These are phyloP conservation scores for Fistulinella staudtii DNA, from an alignment of 1,284 basidiomycete genomes.

Conservation along the genomic window DNA sequence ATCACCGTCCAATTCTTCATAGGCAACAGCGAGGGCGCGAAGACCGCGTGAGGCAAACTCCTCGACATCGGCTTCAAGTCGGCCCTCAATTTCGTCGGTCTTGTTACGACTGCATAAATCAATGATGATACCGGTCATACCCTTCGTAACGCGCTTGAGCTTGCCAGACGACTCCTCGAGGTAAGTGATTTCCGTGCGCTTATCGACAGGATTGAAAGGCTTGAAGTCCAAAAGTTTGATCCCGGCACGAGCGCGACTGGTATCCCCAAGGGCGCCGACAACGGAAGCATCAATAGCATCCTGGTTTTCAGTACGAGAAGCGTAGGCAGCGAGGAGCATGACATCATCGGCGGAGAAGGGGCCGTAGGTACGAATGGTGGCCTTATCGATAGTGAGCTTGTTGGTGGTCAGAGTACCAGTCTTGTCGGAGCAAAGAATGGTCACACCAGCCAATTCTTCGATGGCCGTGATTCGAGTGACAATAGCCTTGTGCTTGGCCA, in stretches of 20 bases:
- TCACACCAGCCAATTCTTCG: constrained; percentile 95
- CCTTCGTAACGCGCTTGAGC: constrained; percentile 98
- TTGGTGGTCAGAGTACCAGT: constrained; percentile 97
- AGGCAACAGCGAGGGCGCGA: constrained; percentile 94
- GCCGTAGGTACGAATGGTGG: constrained; percentile 89
- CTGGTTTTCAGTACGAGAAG: constrained; percentile 97
- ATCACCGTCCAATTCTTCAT: constrained; percentile 86
- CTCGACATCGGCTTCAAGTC: constrained; percentile 91
- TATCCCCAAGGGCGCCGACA: constrained; percentile 75
- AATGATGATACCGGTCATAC: constrained; percentile 97
- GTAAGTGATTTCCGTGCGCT: constrained; percentile 98
- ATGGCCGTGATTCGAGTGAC: constrained; percentile 98
- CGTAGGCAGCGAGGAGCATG: constrained; percentile 91
- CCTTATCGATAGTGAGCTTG: constrained; percentile 96
- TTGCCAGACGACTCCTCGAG: constrained; percentile 89
- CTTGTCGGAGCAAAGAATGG: constrained; percentile 97
- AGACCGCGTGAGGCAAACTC: constrained; percentile 96
- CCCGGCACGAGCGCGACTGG: constrained; percentile 75
- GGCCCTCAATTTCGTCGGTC: constrained; percentile 86
- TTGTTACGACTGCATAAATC: constrained; percentile 97
- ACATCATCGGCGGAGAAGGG: constrained; percentile 88
- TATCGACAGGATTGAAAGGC: constrained; percentile 99
- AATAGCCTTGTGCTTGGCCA: constrained; percentile 98
- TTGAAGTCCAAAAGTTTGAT: constrained; percentile 98
- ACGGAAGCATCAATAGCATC: constrained; percentile 94